A percentile compares a stretch with the other conserved stretches of the same genome.
Evolutionary conservation across 257 asterid genomes (phyloP).

Genomic region (Solanum chiquidenum): DNA sequence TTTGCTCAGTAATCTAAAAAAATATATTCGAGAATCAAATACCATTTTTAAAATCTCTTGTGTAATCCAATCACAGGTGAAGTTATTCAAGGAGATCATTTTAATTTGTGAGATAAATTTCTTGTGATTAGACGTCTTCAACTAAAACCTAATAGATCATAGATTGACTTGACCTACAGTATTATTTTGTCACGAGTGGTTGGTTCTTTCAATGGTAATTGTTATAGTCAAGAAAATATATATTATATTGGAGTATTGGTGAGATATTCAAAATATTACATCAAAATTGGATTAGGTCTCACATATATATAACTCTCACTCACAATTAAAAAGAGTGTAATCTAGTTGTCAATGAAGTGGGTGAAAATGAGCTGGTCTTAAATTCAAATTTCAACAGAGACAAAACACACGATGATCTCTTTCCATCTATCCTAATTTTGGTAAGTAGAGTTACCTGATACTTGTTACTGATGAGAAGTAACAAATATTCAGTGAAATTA

Average conservation of each 20-base stretch:
- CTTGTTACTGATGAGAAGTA: background rate
- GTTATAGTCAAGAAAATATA: background rate
- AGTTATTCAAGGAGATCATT: background rate
- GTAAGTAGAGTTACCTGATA: too few species aligned
- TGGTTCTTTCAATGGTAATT: background rate
- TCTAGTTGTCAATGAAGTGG: too few species aligned
- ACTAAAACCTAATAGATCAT: background rate
- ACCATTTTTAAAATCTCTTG: background rate
- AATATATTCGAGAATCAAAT: background rate
- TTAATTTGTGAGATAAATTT: background rate
- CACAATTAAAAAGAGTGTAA: background rate
- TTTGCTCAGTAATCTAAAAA: background rate
- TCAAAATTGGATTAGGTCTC: background rate
- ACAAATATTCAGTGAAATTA: too few species aligned
- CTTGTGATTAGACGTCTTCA: background rate
- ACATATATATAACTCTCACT: background rate
- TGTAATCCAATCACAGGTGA: background rate
- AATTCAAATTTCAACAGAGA: fast-evolving
- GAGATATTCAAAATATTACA: background rate
- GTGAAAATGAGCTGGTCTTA: background rate
- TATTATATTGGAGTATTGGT: background rate
- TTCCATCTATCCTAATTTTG: fast-evolving
- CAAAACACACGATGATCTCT: background rate
- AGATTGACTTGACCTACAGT: background rate
- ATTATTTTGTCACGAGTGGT: background rate